A percentile compares a stretch with the other conserved stretches of the same genome.
These are phyloP conservation scores for Mycena vulgaris DNA, from an alignment of 768 basidiomycete species.

Conservation along the genomic window DNA sequence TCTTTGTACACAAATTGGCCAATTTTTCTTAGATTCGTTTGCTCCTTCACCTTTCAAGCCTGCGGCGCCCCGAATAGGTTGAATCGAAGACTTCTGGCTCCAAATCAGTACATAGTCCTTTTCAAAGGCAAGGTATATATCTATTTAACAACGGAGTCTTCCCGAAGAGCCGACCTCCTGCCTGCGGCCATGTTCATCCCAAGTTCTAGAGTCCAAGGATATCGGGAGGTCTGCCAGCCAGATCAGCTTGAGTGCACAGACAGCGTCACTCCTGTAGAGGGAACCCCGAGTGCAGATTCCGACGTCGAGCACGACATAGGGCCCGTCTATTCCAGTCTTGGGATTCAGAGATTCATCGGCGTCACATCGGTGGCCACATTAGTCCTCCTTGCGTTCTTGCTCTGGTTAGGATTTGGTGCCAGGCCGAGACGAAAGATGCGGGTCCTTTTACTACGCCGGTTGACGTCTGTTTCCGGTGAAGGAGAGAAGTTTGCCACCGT, in stretches of 20 bases:
- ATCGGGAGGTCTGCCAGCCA: constrained; percentile 16
- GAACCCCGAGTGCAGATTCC: constrained; percentile 29
- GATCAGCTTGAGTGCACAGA: constrained; percentile 14
- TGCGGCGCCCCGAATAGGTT: constrained; percentile 23
- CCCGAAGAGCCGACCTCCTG: neutral
- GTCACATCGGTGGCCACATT: constrained; percentile 58
- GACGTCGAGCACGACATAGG: constrained; percentile 32
- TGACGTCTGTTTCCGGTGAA: constrained; percentile 25
- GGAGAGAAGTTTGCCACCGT: neutral
- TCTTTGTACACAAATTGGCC: constrained; percentile 19
- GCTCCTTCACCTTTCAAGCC: constrained; percentile 1
- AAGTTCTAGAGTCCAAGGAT: neutral
- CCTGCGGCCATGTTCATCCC: constrained; percentile 9
- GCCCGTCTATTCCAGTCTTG: constrained; percentile 47
- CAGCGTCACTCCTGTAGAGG: constrained; percentile 44
- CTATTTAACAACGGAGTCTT: neutral
- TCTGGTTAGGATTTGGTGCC: constrained; percentile 56
- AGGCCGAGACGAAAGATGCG: constrained; percentile 51
- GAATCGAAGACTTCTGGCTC: constrained; percentile 10
- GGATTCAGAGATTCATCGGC: constrained; percentile 62
- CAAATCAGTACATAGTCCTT: constrained; percentile 8
- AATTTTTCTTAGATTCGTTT: constrained; percentile 18
- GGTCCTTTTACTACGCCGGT: constrained; percentile 14
- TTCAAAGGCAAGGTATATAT: constrained; percentile 16
- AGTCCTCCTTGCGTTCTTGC: constrained; percentile 49